Evolutionary conservation across 768 basidiomycete species (phyloP).

Genomic region (Termitomyces sp.): DNA sequence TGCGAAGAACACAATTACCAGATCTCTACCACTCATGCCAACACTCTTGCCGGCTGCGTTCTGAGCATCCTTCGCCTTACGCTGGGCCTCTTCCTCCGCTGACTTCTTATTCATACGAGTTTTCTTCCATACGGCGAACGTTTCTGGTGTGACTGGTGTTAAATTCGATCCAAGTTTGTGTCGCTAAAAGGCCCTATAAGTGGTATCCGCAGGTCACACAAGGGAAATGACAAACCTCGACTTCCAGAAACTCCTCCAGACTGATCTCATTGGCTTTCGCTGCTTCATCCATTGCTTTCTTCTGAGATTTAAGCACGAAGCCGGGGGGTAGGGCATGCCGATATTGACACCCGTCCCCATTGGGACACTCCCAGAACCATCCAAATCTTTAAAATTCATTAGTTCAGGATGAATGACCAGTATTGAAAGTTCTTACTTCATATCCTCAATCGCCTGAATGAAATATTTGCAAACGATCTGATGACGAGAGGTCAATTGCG

Average conservation of each 20-base stretch:
- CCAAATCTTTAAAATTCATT: slow-evolving; percentile 53
- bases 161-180: slow-evolving; percentile 90
- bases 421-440: slow-evolving; percentile 51
- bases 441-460: slow-evolving; percentile 90
- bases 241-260: slow-evolving; percentile 95
- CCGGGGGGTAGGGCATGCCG: slow-evolving; percentile 95
- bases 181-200: slow-evolving; percentile 45
- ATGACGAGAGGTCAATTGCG: neutral
- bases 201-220: neutral
- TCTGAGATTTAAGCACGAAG: slow-evolving; percentile 92
- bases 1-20: slow-evolving; percentile 49
- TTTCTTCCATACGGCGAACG: slow-evolving; percentile 94
- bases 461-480: slow-evolving; percentile 98
- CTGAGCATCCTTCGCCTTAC: slow-evolving; percentile 79
- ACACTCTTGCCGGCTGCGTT: slow-evolving; percentile 83
- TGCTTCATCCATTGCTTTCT: slow-evolving; percentile 87
- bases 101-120: slow-evolving; percentile 93
- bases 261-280: slow-evolving; percentile 88
- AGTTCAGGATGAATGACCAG: neutral
- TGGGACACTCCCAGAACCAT: slow-evolving; percentile 97
- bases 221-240: slow-evolving; percentile 60
- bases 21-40: slow-evolving; percentile 94
- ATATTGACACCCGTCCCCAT: slow-evolving; percentile 87
- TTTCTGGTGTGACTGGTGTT: slow-evolving; percentile 90
- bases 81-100: slow-evolving; percentile 78